Conservation (phyloP, 2,329 filamentous ascomycete species). For the Talaromyces sp. region DNA sequence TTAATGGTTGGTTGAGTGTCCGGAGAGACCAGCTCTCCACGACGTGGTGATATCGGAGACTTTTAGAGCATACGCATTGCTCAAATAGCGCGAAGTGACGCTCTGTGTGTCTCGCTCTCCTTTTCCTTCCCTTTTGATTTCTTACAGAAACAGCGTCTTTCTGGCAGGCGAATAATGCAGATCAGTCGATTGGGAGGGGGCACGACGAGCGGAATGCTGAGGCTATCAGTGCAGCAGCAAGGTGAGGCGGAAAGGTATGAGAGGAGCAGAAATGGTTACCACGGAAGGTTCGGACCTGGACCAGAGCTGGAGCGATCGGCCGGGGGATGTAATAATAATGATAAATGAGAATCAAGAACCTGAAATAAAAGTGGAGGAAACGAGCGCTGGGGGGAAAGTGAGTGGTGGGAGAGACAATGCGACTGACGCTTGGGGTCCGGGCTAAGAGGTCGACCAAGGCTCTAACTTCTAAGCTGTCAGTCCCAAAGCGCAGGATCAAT, state of each 20-base stretch:
- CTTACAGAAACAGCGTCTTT: not conserved
- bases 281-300: not conserved
- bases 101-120: not conserved
- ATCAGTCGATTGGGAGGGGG: not conserved
- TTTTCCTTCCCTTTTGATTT: not conserved
- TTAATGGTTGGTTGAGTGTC: conserved; percentile 10
- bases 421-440: not conserved
- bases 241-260: not conserved
- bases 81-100: not conserved
- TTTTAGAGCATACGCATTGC: conserved; percentile 12
- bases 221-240: not conserved
- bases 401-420: not conserved
- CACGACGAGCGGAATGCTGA: not conserved
- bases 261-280: not conserved
- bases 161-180: not conserved
- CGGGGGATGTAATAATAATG: not conserved
- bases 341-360: not conserved
- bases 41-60: conserved; percentile 16
- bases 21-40: conserved; percentile 40
- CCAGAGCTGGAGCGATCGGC: not conserved
- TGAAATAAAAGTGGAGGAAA: not conserved
- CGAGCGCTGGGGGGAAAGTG: not conserved
- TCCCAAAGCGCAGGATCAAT: not conserved
- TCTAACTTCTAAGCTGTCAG: not conserved
- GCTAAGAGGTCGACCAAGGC: not conserved